Evolutionary conservation across 768 basidiomycete genomes (phyloP), one percentile per base, ranked within the genome.

Genomic region (Auricularia sp.): DNA sequence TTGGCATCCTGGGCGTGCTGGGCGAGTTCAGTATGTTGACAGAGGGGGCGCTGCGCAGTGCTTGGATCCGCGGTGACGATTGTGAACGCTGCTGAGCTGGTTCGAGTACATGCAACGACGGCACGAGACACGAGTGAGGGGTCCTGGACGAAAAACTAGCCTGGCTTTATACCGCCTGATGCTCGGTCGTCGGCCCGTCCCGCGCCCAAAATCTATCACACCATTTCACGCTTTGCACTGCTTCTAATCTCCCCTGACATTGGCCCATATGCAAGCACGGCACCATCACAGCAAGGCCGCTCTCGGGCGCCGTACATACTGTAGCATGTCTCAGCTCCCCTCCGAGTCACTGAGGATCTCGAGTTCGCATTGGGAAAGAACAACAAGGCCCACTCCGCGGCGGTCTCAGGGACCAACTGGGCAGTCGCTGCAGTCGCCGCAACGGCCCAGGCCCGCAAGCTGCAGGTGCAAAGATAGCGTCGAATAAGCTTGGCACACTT

Each of bases 21-120:
- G n/a, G 36, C 24, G 45, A 42, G 62, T 63, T 67, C 62, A 67
- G 58, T 67, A 61, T 29, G 67, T 47, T 71, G 92, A 74, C 73
- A 88, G 83, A 69, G 86, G 84, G 70, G 90, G 83, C 73, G 79
- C 74, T 67, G 72, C 78, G 70, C 88, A 85, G 82, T 95, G 94
- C 75, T 90, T 94, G 72, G 73, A 76, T 81, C 94, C 94, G 86
- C 92, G 83, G 80, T 90, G 83, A 71, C 84, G 82, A 80, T 95
- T 95, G 81, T 95, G 93, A 70, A 85, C 80, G 77, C 88, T 90
- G 77, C 88, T 87, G 70, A 94, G 89, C 76, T 88, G 87, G 90
- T 95, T 94, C 69, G 90, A 92, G 90, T 59, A 59, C 56, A 59
- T 59, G 14, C 56, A 59, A 59, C 56, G 56, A 34, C 24, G 56